Evolutionary conservation across 169 alveolate genomes (phyloP).

Genomic region (Plasmodium fragile): DNA sequence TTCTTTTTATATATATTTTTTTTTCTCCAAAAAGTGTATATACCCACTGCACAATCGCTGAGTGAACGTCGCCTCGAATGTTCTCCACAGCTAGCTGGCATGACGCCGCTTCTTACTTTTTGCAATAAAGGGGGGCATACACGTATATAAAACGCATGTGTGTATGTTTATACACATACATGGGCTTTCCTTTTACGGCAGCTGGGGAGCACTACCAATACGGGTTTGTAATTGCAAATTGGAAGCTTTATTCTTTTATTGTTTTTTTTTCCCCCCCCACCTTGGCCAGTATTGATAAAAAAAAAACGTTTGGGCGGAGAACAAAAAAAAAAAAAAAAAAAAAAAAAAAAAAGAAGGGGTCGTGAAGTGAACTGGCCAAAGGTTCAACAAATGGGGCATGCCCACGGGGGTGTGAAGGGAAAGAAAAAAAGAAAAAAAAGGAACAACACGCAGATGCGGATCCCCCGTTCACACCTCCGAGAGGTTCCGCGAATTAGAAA

Average conservation of each 20-base stretch:
- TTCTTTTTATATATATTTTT: conserved; percentile 3
- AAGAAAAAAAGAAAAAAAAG: background rate
- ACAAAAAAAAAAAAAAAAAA: background rate
- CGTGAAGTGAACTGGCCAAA: background rate
- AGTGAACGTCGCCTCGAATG: background rate
- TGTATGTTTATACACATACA: background rate
- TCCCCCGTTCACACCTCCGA: background rate
- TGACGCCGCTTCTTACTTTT: background rate
- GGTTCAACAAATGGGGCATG: background rate
- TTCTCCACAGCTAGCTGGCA: background rate
- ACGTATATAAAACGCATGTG: background rate
- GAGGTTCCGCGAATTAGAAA: background rate
- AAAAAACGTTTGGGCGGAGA: background rate
- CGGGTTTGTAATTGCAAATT: background rate
- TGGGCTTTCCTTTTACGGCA: background rate
- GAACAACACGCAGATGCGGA: background rate
- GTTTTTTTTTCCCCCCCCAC: background rate
- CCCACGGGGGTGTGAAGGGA: background rate
- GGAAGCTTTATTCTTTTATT: background rate
- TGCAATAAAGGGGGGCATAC: background rate
- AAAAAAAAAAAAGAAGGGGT: background rate
- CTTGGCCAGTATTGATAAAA: background rate
- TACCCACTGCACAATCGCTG: background rate
- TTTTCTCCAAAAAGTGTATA: background rate
- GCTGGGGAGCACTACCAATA: background rate